Conservation (phyloP, 805 yeast genomes). For the Sporopachydermia lactativora region DNA sequence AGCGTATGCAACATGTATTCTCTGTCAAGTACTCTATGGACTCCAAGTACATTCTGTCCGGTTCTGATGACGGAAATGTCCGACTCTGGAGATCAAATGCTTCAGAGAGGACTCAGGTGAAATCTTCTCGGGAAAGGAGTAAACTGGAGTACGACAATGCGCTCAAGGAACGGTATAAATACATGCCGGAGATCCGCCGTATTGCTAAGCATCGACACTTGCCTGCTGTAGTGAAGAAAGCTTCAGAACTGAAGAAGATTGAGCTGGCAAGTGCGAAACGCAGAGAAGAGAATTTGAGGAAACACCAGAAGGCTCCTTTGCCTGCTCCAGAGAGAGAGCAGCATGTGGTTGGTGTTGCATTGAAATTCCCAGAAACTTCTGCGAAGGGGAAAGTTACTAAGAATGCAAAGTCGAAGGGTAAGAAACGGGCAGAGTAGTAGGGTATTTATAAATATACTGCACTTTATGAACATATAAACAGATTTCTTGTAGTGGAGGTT, state of each 20-base stretch:
- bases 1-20: constrained; percentile 93
- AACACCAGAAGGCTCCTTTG: constrained; percentile 37
- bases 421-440: constrained; percentile 2
- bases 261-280: constrained; percentile 65
- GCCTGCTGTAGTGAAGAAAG: constrained; percentile 78
- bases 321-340: constrained; percentile 64
- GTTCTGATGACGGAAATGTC: constrained; percentile 93
- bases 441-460: too few species aligned
- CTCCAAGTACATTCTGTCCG: constrained; percentile 71
- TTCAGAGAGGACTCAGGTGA: constrained; percentile 68
- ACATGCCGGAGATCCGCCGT: constrained; percentile 92
- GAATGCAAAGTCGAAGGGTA: background rate
- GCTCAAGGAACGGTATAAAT: constrained; percentile 80
- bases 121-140: constrained; percentile 64
- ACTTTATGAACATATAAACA: background rate
- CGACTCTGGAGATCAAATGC: constrained; percentile 88
- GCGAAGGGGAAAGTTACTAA: constrained; percentile 9
- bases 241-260: constrained; percentile 67
- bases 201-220: constrained; percentile 87
- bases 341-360: constrained; percentile 75
- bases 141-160: constrained; percentile 86
- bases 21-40: constrained; percentile 80
- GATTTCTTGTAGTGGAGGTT: background rate
- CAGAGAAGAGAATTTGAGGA: constrained; percentile 71
- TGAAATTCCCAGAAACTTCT: constrained; percentile 31